Evolutionary conservation across 164 flowering plant genomes (phyloP).

Genomic region (Cinnamomum micranthum): DNA sequence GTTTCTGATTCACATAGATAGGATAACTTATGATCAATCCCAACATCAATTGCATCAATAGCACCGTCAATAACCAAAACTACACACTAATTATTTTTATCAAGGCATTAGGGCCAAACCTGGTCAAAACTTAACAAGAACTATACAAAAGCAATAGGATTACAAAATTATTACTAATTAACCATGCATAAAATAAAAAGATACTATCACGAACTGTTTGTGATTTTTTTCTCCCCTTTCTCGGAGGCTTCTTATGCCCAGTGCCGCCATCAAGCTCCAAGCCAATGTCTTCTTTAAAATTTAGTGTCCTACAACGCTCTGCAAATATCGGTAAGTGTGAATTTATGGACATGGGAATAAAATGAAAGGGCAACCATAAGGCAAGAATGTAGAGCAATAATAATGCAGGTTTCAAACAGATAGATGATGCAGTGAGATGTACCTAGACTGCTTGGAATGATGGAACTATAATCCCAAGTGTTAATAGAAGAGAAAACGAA

Average conservation of each 20-base stretch:
- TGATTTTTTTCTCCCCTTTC: conserved; percentile 64
- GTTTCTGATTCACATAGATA: no score
- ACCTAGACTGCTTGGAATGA: no score
- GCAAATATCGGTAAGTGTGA: conserved; percentile 19
- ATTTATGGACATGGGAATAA: conserved; percentile 7
- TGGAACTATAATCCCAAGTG: no score
- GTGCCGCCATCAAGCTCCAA: conserved; percentile 46
- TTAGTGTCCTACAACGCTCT: conserved; percentile 64
- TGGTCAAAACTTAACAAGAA: not conserved
- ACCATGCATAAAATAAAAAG: conserved; percentile 23
- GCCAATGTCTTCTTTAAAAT: conserved; percentile 29
- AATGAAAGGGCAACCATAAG: not conserved
- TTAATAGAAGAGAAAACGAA: no score
- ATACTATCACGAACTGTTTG: conserved; percentile 46
- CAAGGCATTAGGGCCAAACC: not conserved
- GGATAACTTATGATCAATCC: no score
- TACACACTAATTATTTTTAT: not conserved
- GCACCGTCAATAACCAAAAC: not conserved
- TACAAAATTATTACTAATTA: not conserved
- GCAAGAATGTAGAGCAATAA: not conserved
- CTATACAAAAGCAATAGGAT: not conserved
- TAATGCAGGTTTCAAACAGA: not conserved
- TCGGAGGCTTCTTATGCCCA: conserved; percentile 57
- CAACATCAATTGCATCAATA: not conserved
- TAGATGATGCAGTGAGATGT: no score